Conservation (phyloP, 768 basidiomycete species). For the Leucocoprinus sp. region DNA sequence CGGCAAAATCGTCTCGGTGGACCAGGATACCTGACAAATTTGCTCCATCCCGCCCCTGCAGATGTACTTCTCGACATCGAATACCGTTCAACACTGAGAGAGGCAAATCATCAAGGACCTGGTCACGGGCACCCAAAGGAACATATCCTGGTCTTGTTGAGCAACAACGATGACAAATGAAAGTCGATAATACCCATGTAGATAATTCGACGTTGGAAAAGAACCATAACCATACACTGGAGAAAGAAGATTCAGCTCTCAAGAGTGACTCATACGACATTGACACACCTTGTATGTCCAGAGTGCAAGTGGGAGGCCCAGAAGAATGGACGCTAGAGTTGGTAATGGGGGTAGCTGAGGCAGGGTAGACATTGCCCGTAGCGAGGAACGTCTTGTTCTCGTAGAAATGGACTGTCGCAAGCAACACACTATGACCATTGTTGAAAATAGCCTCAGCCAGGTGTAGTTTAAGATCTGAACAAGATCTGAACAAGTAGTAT, state of each 20-base stretch:
- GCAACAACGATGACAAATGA: background rate
- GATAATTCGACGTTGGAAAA: slow-evolving; percentile 42
- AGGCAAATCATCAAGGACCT: slow-evolving; percentile 21
- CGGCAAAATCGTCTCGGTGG: background rate
- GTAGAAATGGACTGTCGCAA: too few relatives aligned
- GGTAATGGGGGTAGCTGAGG: slow-evolving; percentile 19
- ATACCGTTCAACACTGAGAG: slow-evolving; percentile 10
- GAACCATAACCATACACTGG: slow-evolving; percentile 38
- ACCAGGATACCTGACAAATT: slow-evolving; percentile 15
- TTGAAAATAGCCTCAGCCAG: too few relatives aligned
- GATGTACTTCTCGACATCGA: slow-evolving; percentile 14
- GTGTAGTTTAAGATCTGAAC: too few relatives aligned
- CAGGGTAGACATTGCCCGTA: slow-evolving; percentile 12
- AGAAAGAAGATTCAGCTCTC: slow-evolving; percentile 1
- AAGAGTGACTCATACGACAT: background rate
- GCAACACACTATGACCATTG: too few relatives aligned
- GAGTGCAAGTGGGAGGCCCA: slow-evolving; percentile 29
- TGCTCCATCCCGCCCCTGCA: slow-evolving; percentile 6
- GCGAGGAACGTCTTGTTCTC: slow-evolving; percentile 15
- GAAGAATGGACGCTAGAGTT: slow-evolving; percentile 21
- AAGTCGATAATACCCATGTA: slow-evolving; percentile 31
- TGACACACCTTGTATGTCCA: slow-evolving; percentile 34
- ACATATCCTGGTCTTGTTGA: slow-evolving; percentile 22
- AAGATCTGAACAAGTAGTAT: too few relatives aligned
- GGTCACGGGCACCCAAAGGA: slow-evolving; percentile 31